A percentile compares a stretch with the other conserved stretches of the same genome.
Conservation (phyloP, 208 protist genomes). For the Leishmania martiniquensis region DNA sequence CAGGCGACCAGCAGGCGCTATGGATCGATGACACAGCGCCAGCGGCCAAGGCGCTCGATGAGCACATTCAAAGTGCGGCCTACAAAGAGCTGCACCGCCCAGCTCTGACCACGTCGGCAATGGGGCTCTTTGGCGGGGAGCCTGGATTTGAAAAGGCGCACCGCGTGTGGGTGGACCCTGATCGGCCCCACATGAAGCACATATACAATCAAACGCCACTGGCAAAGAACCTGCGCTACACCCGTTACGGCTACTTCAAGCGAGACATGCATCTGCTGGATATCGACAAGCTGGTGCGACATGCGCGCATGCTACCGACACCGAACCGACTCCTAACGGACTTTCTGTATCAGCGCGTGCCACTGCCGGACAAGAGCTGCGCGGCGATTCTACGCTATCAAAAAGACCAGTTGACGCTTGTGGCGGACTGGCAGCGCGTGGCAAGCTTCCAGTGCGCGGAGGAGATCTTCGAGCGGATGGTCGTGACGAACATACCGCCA, state of each 20-base stretch:
- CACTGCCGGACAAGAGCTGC: slow-evolving; percentile 81
- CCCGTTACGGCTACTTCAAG: slow-evolving; percentile 92
- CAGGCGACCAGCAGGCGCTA: slow-evolving; percentile 17
- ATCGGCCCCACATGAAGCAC: slow-evolving; percentile 91
- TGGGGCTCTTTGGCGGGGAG: slow-evolving; percentile 92
- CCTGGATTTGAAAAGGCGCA: slow-evolving; percentile 91
- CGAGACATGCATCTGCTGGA: slow-evolving; percentile 92
- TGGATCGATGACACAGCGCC: slow-evolving; percentile 83
- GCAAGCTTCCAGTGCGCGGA: slow-evolving; percentile 61
- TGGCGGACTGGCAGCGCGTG: slow-evolving; percentile 63
- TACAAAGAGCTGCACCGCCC: slow-evolving; percentile 90
- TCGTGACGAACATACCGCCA: slow-evolving; percentile 89
- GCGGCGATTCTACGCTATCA: slow-evolving; percentile 86
- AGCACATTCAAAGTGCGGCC: slow-evolving; percentile 63
- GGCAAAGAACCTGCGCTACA: slow-evolving; percentile 88
- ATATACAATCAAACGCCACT: slow-evolving; percentile 88
- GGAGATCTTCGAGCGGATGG: slow-evolving; percentile 92
- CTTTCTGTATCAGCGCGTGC: slow-evolving; percentile 91
- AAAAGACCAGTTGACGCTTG: slow-evolving; percentile 72
- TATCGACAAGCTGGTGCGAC: slow-evolving; percentile 90
- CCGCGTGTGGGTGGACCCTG: slow-evolving; percentile 92
- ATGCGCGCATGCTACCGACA: slow-evolving; percentile 88
- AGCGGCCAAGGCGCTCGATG: slow-evolving; percentile 39
- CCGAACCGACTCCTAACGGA: slow-evolving; percentile 85
- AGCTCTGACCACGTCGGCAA: slow-evolving; percentile 72